Base-by-base conservation (phyloP, 169 alveolate genomes). In the Cytauxzoon felis region DNA sequence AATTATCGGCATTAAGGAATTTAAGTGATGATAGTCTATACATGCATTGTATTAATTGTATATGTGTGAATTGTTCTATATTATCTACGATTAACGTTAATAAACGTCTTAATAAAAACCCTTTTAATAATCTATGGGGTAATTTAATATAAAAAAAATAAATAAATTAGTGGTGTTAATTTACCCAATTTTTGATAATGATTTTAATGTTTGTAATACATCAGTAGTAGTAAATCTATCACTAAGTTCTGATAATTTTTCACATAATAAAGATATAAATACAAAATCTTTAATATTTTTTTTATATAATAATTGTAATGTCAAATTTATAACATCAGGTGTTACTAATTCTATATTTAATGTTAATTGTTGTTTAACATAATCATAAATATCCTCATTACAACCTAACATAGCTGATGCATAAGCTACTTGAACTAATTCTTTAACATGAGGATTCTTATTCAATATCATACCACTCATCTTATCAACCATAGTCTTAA, bases 171-270 rank as follows among this genome's bases (percentile, higher is more conserved):
- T 18, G 26, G 16, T 1, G 18, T 30, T 1, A 2, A 62, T 45
- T 13, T 63, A 76, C 86, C 76, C 76, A 7, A 63, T 67, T 23
- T 66, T 58, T 4, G 80, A 33, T 1, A 76, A 42, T 8, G 86
- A 47, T 1, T 76, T 43, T 13, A 76, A 67, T 13, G 86, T 76
- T 27, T 50, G 26, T 40, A 66, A 49, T 29, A 76, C 86, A 41
- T 76, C 86, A 24, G 27, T 16, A 13, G 86, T 76, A 6, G 81
- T 76, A 57, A 76, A 76, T 24, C 86, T 27, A 21, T 76, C 86
- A 13, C 81, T 76, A 24, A 76, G 76, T 47, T 76, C 86, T 21
- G 76, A 47, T 27, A 76, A 61, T 41, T 76, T 76, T 48, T 76
- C 86, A 32, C 80, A 64, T 38, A 76, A 38, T 19, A 76, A 62